Evolutionary conservation across 2,329 filamentous ascomycete species (phyloP), one percentile per base, ranked within the genome.

Genomic region (Pyrenophora graminea): DNA sequence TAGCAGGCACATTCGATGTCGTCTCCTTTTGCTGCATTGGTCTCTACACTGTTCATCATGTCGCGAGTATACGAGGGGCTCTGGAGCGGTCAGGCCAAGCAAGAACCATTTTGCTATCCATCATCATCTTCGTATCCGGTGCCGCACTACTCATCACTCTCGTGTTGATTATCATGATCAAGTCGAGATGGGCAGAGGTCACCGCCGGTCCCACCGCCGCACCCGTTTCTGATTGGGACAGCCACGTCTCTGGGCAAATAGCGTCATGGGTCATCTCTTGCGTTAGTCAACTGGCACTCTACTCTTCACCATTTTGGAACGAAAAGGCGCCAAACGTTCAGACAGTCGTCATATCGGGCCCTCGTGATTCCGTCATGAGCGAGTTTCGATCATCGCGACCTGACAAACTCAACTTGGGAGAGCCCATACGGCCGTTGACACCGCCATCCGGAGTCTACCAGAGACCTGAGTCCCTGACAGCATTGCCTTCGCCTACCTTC

Each of bases 351-450:
- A 46, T 53, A 33, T 67, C 67, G 34, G 67, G 64, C 5, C 64
- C 67, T 7, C 62, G 70, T 45, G 70, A 72, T 40, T 71, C 69
- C 8, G 65, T 70, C 41, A 70, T 73, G 61, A 70, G 70, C 23
- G 70, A 73, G 45, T 47, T 68, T 33, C 68, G 65, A 34, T 55
- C 58, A 32, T 59, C 60, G 8, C 55, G 61, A 15, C 60, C 62
- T 18, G 62, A 55, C 15, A 63, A 67, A 31, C 39, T 72, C 13
- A 65, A 64, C 51, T 51, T 63, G 31, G 52, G 64, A 42, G 57
- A 67, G 40, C 54, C 65, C 12, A 52, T 59, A 3, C 51, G 62
- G 18, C 63, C 65, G 13, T 61, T 62, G 2, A 67, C 66, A 21
- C 67, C 66, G 10, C 58, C 68, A 9, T 68, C 45, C 21, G 19